A percentile compares a stretch with the other conserved stretches of the same genome.
Evolutionary conservation across 345 rosid genomes (phyloP).

Genomic region (Rubroshorea leprosula): DNA sequence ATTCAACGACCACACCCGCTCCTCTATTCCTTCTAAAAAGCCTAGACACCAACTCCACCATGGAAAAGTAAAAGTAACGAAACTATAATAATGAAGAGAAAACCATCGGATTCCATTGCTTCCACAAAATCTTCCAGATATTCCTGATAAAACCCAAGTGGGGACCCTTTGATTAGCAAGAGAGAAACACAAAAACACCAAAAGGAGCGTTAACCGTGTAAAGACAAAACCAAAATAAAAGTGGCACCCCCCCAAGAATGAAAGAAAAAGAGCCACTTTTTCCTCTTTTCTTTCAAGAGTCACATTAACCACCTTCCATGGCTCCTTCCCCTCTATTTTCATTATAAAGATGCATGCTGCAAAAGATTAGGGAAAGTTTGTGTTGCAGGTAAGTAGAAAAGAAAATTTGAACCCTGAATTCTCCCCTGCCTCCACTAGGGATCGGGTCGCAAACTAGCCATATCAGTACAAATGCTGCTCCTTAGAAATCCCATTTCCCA

Average conservation of each 20-base stretch:
- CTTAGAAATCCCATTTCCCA: conserved; percentile 48
- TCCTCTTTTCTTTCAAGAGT: background rate
- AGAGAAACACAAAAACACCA: background rate
- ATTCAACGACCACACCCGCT: conserved; percentile 10
- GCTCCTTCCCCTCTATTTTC: background rate
- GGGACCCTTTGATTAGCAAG: conserved; percentile 10
- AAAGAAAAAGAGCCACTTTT: background rate
- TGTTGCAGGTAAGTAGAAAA: too few species aligned
- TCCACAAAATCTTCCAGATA: background rate
- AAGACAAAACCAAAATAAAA: background rate
- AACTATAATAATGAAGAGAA: background rate
- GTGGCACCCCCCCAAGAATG: background rate
- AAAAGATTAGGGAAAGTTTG: background rate
- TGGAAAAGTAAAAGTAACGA: conserved; percentile 12
- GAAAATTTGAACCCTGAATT: too few species aligned
- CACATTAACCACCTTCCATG: background rate
- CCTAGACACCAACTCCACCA: conserved; percentile 17
- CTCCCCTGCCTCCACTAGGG: background rate
- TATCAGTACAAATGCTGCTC: conserved; percentile 27
- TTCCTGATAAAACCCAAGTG: background rate
- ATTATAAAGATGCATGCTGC: background rate
- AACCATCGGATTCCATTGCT: background rate
- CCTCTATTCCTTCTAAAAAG: conserved; percentile 6
- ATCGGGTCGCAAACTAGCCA: background rate
- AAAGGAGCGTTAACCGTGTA: conserved; percentile 5